A percentile compares a stretch with the other conserved stretches of the same genome.
Conservation (phyloP, 352 stramenopile genomes). For the Plasmopara muralis region DNA sequence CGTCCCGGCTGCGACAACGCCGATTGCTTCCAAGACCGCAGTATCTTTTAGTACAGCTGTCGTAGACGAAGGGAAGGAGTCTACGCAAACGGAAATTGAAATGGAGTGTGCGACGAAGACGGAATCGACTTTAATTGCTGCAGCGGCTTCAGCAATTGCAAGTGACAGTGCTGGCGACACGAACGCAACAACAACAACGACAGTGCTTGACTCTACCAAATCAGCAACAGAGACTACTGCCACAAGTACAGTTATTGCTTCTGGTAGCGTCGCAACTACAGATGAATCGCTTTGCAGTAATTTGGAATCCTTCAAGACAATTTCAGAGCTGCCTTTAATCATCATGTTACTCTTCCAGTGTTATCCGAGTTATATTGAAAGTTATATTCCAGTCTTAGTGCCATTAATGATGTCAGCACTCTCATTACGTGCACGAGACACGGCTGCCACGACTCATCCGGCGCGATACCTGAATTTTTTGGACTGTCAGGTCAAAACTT, state of each 20-base stretch:
- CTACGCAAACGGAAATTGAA: constrained; percentile 5
- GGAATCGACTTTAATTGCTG: constrained; percentile 4
- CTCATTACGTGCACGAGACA: constrained; percentile 71
- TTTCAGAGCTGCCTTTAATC: constrained; percentile 96
- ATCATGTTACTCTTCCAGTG: constrained; percentile 99
- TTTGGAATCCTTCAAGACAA: constrained; percentile 91
- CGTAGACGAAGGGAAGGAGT: constrained; percentile 10
- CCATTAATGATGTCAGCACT: constrained; percentile 96
- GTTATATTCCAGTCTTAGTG: constrained; percentile 92
- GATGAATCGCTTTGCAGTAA: constrained; percentile 69
- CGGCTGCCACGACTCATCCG: constrained; percentile 47
- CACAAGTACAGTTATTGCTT: constrained; percentile 4
- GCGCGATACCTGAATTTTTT: constrained; percentile 87
- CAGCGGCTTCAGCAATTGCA: constrained; percentile 4
- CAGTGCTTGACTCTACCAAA: constrained; percentile 5
- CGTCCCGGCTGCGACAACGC: constrained; percentile 15
- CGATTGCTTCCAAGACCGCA: constrained; percentile 18
- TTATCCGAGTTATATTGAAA: constrained; percentile 95
- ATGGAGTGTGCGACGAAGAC: constrained; percentile 3
- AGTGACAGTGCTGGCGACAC: constrained; percentile 3
- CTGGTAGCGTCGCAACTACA: constrained; percentile 7
- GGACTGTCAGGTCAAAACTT: constrained; percentile 95
- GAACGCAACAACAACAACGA: constrained; percentile 3
- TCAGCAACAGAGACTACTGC: constrained; percentile 10
- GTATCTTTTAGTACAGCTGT: constrained; percentile 3